These are phyloP conservation scores for Microstegium vimineum DNA, from an alignment of 176 grass and related monocot species.

Conservation along the genomic window DNA sequence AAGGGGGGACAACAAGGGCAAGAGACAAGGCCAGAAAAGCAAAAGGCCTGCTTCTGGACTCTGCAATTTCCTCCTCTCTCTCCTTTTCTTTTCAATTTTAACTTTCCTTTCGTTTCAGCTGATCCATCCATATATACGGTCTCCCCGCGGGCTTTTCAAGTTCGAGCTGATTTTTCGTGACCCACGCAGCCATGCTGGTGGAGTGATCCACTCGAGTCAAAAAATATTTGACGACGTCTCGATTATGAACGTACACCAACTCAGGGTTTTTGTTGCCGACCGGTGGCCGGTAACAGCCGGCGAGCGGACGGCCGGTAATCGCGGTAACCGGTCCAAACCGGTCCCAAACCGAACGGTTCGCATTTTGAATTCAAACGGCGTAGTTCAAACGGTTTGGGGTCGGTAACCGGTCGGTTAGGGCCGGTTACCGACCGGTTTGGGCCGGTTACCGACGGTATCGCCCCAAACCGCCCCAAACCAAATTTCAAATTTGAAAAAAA, in stretches of 20 bases:
- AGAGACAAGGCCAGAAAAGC: slow-evolving; percentile 33
- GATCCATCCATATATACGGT: not conserved
- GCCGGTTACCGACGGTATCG: too few species aligned
- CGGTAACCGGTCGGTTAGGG: too few species aligned
- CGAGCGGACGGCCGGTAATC: too few species aligned
- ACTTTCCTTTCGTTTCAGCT: not conserved
- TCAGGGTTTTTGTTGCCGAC: too few species aligned
- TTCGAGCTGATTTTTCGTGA: not conserved
- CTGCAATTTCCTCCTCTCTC: slow-evolving; percentile 22
- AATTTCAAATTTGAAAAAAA: too few species aligned
- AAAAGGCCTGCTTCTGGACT: slow-evolving; percentile 36
- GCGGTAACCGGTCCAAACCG: too few species aligned
- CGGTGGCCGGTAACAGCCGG: too few species aligned
- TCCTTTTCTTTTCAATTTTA: not conserved
- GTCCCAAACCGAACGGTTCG: too few species aligned
- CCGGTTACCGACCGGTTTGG: too few species aligned
- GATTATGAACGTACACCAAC: not conserved
- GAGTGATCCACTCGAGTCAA: not conserved
- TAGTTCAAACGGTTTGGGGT: too few species aligned
- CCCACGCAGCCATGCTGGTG: not conserved
- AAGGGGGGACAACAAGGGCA: not conserved
- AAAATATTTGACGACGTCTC: not conserved
- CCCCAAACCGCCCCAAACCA: too few species aligned
- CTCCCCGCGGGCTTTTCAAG: not conserved
- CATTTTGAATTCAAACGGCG: too few species aligned